A percentile compares a stretch with the other conserved stretches of the same genome.
phyloP scores from a whole-genome alignment of 805 yeast species.

The Suhomyces faveliae region DNA sequence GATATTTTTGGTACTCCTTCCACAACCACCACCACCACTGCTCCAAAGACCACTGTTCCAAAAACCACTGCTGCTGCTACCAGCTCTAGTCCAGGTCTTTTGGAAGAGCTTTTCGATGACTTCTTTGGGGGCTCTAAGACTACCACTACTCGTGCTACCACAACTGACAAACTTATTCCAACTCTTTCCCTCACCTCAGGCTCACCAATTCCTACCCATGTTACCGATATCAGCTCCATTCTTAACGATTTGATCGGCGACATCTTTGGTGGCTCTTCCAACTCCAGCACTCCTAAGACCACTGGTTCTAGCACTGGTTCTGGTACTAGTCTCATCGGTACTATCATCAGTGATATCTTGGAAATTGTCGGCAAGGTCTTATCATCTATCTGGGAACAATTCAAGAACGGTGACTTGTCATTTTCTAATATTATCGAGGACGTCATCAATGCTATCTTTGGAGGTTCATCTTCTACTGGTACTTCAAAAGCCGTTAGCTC shows the following conservation, averaged over 20 bases:
- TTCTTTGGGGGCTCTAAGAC: slow-evolving; percentile 12
- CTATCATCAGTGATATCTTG: slow-evolving; percentile 13
- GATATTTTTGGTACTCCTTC: slow-evolving; percentile 15
- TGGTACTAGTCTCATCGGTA: slow-evolving; percentile 9
- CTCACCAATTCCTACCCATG: slow-evolving; percentile 6
- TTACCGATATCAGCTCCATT: slow-evolving; percentile 8
- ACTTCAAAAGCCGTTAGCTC: slow-evolving; percentile 1
- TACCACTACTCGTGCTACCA: slow-evolving; percentile 10
- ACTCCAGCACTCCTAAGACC: slow-evolving; percentile 7
- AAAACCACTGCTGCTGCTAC: slow-evolving; percentile 8
- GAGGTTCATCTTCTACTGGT: slow-evolving; percentile 9
- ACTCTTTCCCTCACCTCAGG: background rate
- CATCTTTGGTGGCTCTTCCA: slow-evolving; percentile 12
- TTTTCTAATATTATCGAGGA: slow-evolving; percentile 13
- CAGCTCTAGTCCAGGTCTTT: slow-evolving; percentile 7
- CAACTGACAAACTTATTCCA: background rate
- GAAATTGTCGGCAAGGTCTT: slow-evolving; percentile 12
- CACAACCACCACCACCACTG: slow-evolving; percentile 6
- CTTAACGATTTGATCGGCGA: slow-evolving; percentile 12
- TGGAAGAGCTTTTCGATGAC: slow-evolving; percentile 14
- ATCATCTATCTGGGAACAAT: slow-evolving; percentile 8
- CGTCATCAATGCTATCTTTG: slow-evolving; percentile 15
- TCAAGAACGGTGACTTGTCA: slow-evolving; percentile 7
- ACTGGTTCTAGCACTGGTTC: slow-evolving; percentile 2
- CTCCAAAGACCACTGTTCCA: too few species aligned